Percentiles rank a stretch among this genome's conserved stretches.
Evolutionary conservation across 805 yeast species (phyloP).

Genomic region (Saccharomyces kudriavzevii): DNA sequence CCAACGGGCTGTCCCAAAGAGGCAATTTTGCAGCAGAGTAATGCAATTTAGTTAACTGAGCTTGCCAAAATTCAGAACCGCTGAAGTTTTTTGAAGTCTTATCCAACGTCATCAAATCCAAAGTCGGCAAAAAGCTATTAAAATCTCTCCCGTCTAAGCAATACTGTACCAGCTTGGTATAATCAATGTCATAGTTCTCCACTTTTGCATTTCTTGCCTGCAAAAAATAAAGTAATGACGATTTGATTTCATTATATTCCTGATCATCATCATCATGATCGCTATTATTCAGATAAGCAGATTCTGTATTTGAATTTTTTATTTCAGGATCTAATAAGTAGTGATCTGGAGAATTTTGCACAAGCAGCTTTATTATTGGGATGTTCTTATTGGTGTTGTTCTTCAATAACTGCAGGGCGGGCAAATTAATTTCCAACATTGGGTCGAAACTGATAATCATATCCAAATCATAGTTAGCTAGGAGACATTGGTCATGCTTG

Average conservation of each 20-base stretch:
- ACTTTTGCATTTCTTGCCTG: constrained; percentile 10
- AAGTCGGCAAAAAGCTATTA: neutral
- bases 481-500: constrained; percentile 25
- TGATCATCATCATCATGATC: constrained; percentile 3
- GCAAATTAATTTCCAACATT: constrained; percentile 26
- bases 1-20: constrained; percentile 11
- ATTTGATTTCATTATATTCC: constrained; percentile 18
- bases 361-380: constrained; percentile 42
- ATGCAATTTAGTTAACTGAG: constrained; percentile 6
- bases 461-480: constrained; percentile 34
- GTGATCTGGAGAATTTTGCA: constrained; percentile 41
- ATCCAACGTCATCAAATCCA: neutral
- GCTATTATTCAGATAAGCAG: neutral
- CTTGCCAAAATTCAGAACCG: neutral
- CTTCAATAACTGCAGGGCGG: constrained; percentile 18
- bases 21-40: constrained; percentile 7
- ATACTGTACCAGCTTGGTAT: neutral
- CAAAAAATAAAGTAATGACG: constrained; percentile 25
- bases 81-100: neutral
- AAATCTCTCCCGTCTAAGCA: neutral
- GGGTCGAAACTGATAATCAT: constrained; percentile 45
- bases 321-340: constrained; percentile 18
- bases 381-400: constrained; percentile 14
- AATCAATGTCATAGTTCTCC: neutral
- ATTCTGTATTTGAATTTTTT: neutral